Evolutionary conservation across 2,329 filamentous ascomycete genomes (phyloP).

Genomic region (Aspergillus ochraceoroseus): DNA sequence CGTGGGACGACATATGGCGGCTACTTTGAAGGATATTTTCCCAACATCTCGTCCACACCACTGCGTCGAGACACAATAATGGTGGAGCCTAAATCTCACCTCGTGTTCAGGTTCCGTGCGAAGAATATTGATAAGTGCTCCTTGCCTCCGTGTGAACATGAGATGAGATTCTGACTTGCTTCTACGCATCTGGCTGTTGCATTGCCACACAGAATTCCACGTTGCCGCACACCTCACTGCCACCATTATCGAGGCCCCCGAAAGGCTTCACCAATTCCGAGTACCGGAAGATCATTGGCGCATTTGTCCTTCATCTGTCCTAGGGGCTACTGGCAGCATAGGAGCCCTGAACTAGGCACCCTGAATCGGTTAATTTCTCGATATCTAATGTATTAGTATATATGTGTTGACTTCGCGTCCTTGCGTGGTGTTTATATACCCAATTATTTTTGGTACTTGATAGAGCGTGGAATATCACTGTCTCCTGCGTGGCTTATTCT

Average conservation of each 20-base stretch:
- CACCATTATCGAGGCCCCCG: constrained; percentile 33
- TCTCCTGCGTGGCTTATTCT: no score
- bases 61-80: constrained; percentile 35
- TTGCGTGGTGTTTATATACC: no score
- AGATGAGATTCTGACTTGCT: neutral
- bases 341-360: no score
- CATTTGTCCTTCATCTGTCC: neutral
- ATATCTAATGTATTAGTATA: no score
- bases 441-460: no score
- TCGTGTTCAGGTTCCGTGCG: constrained; percentile 34
- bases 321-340: no score
- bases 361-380: no score
- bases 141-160: neutral
- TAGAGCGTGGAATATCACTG: no score
- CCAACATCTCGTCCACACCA: constrained; percentile 26
- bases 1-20: constrained; percentile 20
- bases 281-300: constrained; percentile 8
- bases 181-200: constrained; percentile 32
- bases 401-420: no score
- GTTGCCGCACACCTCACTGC: constrained; percentile 30
- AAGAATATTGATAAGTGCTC: constrained; percentile 33
- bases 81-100: constrained; percentile 31
- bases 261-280: constrained; percentile 11
- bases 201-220: constrained; percentile 39
- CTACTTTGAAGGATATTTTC: constrained; percentile 23